Percentiles rank a stretch among this genome's conserved stretches.
phyloP scores from a whole-genome alignment of 495 filamentous ascomycete genomes.

The Talaromyces thailandensis region DNA sequence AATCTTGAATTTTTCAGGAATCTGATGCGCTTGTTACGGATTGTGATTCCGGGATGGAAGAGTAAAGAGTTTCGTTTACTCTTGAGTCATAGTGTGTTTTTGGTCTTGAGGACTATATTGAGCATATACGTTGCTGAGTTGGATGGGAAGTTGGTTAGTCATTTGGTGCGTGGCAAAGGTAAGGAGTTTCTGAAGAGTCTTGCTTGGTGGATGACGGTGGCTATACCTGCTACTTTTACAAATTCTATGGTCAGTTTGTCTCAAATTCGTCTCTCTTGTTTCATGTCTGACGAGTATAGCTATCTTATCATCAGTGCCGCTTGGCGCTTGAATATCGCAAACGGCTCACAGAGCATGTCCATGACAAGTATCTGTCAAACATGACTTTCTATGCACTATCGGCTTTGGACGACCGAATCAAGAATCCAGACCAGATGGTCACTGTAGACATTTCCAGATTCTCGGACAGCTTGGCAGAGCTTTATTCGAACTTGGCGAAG shows the following conservation, averaged over 20 bases:
- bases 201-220: slow-evolving; percentile 98
- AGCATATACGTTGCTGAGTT: slow-evolving; percentile 94
- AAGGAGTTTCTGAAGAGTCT: slow-evolving; percentile 83
- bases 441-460: slow-evolving; percentile 94
- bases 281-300: slow-evolving; percentile 31
- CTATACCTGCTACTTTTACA: slow-evolving; percentile 94
- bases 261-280: background rate
- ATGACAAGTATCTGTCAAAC: slow-evolving; percentile 85
- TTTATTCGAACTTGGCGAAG: slow-evolving; percentile 97
- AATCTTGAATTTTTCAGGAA: slow-evolving; percentile 93
- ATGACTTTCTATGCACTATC: slow-evolving; percentile 98
- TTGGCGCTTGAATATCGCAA: slow-evolving; percentile 87
- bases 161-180: slow-evolving; percentile 80
- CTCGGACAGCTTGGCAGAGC: slow-evolving; percentile 85
- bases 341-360: slow-evolving; percentile 83
- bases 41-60: slow-evolving; percentile 81
- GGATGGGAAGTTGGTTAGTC: slow-evolving; percentile 87
- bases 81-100: slow-evolving; percentile 76
- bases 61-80: slow-evolving; percentile 83
- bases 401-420: slow-evolving; percentile 92
- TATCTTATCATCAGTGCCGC: slow-evolving; percentile 97
- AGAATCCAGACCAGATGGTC: slow-evolving; percentile 96
- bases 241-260: slow-evolving; percentile 84
- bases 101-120: slow-evolving; percentile 81
- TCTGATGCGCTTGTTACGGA: slow-evolving; percentile 66